phyloP scores from a whole-genome alignment of 495 filamentous ascomycete genomes.

The Clavariopsis aquatica region DNA sequence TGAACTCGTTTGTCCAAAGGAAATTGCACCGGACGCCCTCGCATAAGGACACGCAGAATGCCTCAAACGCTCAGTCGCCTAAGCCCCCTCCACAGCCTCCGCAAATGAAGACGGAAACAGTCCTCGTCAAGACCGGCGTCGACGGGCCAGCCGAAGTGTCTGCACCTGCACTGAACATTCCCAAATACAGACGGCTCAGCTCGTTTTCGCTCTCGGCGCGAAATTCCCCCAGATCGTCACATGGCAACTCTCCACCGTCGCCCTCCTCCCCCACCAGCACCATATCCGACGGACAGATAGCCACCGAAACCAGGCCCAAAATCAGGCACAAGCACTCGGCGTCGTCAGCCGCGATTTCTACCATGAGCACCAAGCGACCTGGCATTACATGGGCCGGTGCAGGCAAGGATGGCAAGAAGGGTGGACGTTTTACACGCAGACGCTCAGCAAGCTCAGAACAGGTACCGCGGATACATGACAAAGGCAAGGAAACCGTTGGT shows the following conservation, averaged over 20 bases:
- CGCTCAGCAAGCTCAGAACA: slow-evolving; percentile 35
- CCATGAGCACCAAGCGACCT: slow-evolving; percentile 16
- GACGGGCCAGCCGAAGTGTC: slow-evolving; percentile 26
- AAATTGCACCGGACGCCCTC: slow-evolving; percentile 32
- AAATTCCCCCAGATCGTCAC: slow-evolving; percentile 33
- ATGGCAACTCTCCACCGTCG: slow-evolving; percentile 35
- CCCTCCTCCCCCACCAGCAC: slow-evolving; percentile 39
- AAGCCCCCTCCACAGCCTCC: no score
- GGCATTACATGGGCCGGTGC: slow-evolving; percentile 22
- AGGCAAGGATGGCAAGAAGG: slow-evolving; percentile 16
- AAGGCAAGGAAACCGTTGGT: slow-evolving; percentile 30
- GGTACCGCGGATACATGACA: slow-evolving; percentile 7
- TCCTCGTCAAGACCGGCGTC: slow-evolving; percentile 26
- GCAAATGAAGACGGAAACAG: slow-evolving; percentile 7
- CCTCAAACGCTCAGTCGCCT: not conserved
- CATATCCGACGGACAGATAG: slow-evolving; percentile 26
- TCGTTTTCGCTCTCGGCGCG: slow-evolving; percentile 36
- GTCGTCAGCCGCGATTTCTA: slow-evolving; percentile 26
- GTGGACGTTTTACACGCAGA: slow-evolving; percentile 10
- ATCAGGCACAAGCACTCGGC: slow-evolving; percentile 30
- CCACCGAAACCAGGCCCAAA: not conserved
- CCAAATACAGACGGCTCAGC: slow-evolving; percentile 26
- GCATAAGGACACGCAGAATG: slow-evolving; percentile 10
- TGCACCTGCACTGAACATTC: slow-evolving; percentile 20
- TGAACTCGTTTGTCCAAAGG: slow-evolving; percentile 30